Conservation (phyloP, 208 protist species). For the Vickermania ingenoplastis region DNA sequence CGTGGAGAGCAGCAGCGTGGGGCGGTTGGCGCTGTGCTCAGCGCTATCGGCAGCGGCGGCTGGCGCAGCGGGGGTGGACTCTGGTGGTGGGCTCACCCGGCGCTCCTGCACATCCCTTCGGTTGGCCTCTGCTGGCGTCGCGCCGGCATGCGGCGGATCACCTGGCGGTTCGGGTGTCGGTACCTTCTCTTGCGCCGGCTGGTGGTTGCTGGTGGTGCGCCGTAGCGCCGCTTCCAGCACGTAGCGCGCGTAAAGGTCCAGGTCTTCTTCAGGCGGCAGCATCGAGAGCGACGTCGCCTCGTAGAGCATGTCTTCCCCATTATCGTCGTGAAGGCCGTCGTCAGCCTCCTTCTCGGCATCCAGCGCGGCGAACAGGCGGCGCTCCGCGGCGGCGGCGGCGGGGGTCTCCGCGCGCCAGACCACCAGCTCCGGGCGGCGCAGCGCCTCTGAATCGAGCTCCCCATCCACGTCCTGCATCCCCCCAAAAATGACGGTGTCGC, state of each 20-base stretch:
- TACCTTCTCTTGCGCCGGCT: no score
- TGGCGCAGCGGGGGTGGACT: background rate
- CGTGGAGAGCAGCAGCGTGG: background rate
- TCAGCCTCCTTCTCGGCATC: conserved; percentile 44
- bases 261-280: background rate
- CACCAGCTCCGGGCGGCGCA: conserved; percentile 56
- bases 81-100: background rate
- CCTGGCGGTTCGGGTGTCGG: no score
- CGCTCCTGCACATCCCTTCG: conserved; percentile 4
- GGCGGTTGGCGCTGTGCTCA: background rate
- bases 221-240: background rate
- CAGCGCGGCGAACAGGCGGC: conserved; percentile 23
- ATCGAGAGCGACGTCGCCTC: conserved; percentile 2
- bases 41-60: background rate
- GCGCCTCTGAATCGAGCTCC: conserved; percentile 39
- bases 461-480: conserved; percentile 75
- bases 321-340: conserved; percentile 4
- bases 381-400: background rate
- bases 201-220: background rate
- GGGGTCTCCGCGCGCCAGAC: conserved; percentile 48
- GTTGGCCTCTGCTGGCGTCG: background rate
- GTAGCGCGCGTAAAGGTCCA: background rate
- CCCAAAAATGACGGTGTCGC: conserved; percentile 69
- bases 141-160: conserved; percentile 1
- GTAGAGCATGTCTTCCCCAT: background rate